Conservation (phyloP, 2,329 filamentous ascomycete genomes). For the Diplocarpon rosae region DNA sequence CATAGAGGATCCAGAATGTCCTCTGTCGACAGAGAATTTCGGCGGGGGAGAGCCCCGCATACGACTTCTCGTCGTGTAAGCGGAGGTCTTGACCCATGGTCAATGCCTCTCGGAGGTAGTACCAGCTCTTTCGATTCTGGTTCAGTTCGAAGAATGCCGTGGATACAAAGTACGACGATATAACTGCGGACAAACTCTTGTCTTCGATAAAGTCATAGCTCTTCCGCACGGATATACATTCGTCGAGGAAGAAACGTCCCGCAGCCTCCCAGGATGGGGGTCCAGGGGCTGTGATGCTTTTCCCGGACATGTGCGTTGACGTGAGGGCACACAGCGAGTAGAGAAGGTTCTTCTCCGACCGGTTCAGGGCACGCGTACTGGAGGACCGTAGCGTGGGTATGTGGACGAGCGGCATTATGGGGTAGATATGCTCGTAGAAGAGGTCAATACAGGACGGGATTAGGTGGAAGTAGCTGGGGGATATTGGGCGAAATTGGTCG, state of each 20-base stretch:
- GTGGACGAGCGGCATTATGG: constrained; percentile 51
- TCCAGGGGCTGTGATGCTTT: constrained; percentile 30
- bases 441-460: constrained; percentile 47
- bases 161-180: constrained; percentile 51
- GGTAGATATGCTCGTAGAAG: constrained; percentile 51
- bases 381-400: constrained; percentile 43
- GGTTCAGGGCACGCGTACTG: constrained; percentile 31
- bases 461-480: constrained; percentile 36
- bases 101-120: constrained; percentile 49
- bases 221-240: constrained; percentile 44
- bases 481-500: constrained; percentile 34
- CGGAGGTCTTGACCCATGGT: constrained; percentile 47
- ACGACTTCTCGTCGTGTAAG: constrained; percentile 47
- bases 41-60: constrained; percentile 36
- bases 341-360: constrained; percentile 34
- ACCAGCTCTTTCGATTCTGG: constrained; percentile 47
- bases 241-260: constrained; percentile 45
- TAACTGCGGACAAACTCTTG: constrained; percentile 42
- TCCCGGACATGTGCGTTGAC: constrained; percentile 38
- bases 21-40: constrained; percentile 43
- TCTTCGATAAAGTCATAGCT: constrained; percentile 47
- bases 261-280: constrained; percentile 36
- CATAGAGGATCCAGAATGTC: constrained; percentile 52
- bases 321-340: constrained; percentile 49
- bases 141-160: constrained; percentile 51